Evolutionary conservation across 257 asterid genomes (phyloP).

Genomic region (Gentiana straminea): DNA sequence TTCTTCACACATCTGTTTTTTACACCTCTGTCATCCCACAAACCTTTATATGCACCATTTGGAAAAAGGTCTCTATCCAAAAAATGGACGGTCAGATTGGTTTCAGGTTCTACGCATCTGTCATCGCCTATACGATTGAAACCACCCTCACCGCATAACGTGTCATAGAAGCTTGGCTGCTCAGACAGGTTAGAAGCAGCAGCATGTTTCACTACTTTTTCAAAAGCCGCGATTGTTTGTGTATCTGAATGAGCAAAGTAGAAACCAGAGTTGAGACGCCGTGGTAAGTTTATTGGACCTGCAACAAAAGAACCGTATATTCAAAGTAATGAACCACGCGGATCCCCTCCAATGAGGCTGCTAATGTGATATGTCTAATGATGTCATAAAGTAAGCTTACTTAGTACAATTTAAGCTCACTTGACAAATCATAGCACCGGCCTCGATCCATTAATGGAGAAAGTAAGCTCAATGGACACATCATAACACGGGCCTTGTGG

Average conservation of each 20-base stretch:
- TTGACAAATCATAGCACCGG: no score
- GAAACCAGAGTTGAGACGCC: slow-evolving; percentile 96
- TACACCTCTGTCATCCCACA: slow-evolving; percentile 57
- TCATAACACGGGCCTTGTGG: no score
- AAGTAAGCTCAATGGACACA: no score
- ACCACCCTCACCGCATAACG: slow-evolving; percentile 77
- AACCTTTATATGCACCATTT: slow-evolving; percentile 64
- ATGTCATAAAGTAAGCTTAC: no score
- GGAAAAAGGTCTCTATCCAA: slow-evolving; percentile 73
- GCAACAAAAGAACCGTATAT: slow-evolving; percentile 12
- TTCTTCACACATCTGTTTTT: slow-evolving; percentile 36
- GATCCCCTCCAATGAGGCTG: no score
- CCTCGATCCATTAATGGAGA: no score
- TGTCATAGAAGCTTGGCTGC: slow-evolving; percentile 90
- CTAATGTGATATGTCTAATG: no score
- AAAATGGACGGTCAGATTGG: slow-evolving; percentile 57
- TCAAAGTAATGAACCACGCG: no score
- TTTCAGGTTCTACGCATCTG: slow-evolving; percentile 67
- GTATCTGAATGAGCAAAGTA: slow-evolving; percentile 66
- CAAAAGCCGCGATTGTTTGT: slow-evolving; percentile 48
- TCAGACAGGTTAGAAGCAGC: slow-evolving; percentile 65
- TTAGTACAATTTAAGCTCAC: no score
- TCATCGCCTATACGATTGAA: slow-evolving; percentile 49
- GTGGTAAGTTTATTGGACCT: slow-evolving; percentile 89
- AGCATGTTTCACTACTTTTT: slow-evolving; percentile 84